Conservation (phyloP, 768 basidiomycete species). For the Agaricus subrufescens region DNA sequence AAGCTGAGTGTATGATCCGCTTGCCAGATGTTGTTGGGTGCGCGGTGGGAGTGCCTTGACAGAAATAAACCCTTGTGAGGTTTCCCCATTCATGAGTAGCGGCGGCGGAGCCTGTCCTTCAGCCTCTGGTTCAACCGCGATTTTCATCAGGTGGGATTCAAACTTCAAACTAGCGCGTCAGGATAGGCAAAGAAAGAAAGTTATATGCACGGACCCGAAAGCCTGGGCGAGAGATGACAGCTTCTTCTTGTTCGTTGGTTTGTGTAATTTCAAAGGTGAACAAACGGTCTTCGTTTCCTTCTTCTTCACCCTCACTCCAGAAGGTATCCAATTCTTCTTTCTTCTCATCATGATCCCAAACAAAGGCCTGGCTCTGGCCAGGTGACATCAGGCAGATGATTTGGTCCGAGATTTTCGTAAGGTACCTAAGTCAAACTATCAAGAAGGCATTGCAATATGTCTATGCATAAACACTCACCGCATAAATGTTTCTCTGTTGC, state of each 20-base stretch:
- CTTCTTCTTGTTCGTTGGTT: conserved; percentile 51
- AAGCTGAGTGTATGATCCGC: neutral
- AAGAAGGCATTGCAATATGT: neutral
- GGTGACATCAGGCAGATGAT: conserved; percentile 44
- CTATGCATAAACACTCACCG: conserved; percentile 28
- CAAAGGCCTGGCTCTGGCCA: conserved; percentile 37
- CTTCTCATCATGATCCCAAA: conserved; percentile 34
- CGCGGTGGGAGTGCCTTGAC: neutral
- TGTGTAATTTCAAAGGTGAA: conserved; percentile 52
- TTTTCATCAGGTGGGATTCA: neutral
- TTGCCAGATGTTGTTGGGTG: neutral
- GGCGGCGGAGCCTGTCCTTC: neutral
- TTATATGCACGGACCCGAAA: conserved; percentile 33
- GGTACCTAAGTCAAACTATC: conserved; percentile 37
- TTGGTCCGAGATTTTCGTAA: conserved; percentile 57
- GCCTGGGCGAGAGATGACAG: conserved; percentile 35
- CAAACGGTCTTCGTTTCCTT: conserved; percentile 45
- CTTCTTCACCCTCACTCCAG: conserved; percentile 25
- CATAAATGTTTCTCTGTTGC: conserved; percentile 61
- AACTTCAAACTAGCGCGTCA: neutral
- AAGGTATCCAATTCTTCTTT: conserved; percentile 15
- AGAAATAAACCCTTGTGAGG: neutral
- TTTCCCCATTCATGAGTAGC: neutral
- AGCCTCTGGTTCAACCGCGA: neutral
- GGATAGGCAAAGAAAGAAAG: neutral